Evolutionary conservation across 495 filamentous ascomycete genomes (phyloP).

Genomic region (Hypoxylon trugodes): DNA sequence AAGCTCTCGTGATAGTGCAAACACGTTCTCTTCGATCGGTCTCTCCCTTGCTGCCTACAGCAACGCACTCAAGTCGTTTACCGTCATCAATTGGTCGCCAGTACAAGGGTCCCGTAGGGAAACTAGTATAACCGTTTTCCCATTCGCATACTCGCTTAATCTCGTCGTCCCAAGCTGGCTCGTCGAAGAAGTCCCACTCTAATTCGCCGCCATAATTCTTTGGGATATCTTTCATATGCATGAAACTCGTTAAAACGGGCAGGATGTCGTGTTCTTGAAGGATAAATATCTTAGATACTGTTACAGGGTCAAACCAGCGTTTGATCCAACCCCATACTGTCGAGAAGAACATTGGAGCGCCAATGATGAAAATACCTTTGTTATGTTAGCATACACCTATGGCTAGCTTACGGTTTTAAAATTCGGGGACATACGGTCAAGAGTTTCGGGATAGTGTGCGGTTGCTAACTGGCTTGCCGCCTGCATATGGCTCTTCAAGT

Average conservation of each 20-base stretch:
- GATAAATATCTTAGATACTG: constrained; percentile 93
- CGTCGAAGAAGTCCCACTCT: constrained; percentile 80
- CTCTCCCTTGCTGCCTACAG: constrained; percentile 51
- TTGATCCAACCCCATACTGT: constrained; percentile 97
- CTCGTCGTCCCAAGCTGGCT: constrained; percentile 64
- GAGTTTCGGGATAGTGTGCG: constrained; percentile 89
- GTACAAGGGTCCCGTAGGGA: constrained; percentile 59
- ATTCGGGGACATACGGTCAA: constrained; percentile 68
- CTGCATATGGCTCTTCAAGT: constrained; percentile 89
- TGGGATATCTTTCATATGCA: constrained; percentile 81
- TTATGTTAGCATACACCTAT: constrained; percentile 9
- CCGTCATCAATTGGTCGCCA: constrained; percentile 56
- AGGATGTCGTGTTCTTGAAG: constrained; percentile 73
- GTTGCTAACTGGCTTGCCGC: constrained; percentile 86
- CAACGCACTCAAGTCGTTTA: constrained; percentile 53
- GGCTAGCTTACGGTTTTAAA: background rate
- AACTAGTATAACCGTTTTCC: constrained; percentile 54
- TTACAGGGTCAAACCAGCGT: constrained; percentile 93
- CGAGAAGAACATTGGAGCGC: constrained; percentile 88
- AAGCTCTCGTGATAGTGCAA: constrained; percentile 54
- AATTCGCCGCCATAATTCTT: constrained; percentile 85
- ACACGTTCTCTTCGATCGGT: constrained; percentile 50
- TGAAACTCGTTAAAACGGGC: constrained; percentile 77
- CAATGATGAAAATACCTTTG: constrained; percentile 70
- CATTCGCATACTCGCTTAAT: constrained; percentile 50